A percentile compares a stretch with the other conserved stretches of the same genome.
These are phyloP conservation scores for Zopfochytrium polystomum DNA, from an alignment of 371 early-diverging fungal genomes.

Conservation along the genomic window DNA sequence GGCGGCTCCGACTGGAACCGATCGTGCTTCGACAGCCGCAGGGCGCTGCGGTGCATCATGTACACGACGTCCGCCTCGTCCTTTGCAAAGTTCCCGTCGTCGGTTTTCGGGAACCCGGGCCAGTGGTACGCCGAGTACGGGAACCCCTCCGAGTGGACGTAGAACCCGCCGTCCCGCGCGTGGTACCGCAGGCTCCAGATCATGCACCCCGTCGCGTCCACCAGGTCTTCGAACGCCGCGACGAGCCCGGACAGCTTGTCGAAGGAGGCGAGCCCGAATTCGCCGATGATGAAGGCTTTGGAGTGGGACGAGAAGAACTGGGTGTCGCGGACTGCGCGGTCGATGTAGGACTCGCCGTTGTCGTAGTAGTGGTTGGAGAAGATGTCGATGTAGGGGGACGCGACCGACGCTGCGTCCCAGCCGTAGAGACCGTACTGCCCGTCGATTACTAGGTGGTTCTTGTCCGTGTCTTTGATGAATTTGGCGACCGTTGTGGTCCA, in stretches of 20 bases:
- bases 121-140: not conserved
- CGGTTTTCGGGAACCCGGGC: no score
- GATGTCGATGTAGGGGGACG: not conserved
- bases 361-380: no score
- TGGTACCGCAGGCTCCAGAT: not conserved
- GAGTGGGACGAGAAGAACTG: not conserved
- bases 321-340: no score
- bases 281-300: no score
- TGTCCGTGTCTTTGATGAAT: conserved; percentile 29
- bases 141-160: not conserved
- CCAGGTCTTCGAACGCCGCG: no score
- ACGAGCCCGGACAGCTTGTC: not conserved
- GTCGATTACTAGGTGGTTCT: conserved; percentile 40
- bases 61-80: not conserved
- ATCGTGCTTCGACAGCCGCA: not conserved
- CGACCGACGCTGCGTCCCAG: not conserved
- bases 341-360: not conserved
- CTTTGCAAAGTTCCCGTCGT: not conserved
- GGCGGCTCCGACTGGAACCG: not conserved
- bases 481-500: conserved; percentile 38
- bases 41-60: not conserved
- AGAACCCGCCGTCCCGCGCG: no score
- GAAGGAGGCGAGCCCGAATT: not conserved
- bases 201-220: not conserved
- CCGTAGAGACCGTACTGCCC: conserved; percentile 12